A percentile compares a stretch with the other conserved stretches of the same genome.
Evolutionary conservation across 2,329 filamentous ascomycete species (phyloP).

Genomic region (Bipolaris zeicola): DNA sequence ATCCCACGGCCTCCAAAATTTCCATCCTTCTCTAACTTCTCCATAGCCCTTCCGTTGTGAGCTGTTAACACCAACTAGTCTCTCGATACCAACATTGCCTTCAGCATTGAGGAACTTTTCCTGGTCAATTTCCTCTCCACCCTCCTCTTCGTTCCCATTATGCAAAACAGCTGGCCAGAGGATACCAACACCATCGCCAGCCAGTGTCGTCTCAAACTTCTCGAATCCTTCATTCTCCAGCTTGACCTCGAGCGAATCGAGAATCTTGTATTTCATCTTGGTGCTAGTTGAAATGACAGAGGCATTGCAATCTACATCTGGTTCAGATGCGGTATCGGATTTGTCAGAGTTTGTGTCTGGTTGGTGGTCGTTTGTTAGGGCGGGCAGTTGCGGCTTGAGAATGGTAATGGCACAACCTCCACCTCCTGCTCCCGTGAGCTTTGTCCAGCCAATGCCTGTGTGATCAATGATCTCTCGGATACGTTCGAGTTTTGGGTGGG

Average conservation of each 20-base stretch:
- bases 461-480: slow-evolving; percentile 85
- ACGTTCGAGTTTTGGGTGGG: slow-evolving; percentile 89
- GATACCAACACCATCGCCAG: slow-evolving; percentile 91
- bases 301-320: slow-evolving; percentile 33
- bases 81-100: slow-evolving; percentile 83
- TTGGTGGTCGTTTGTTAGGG: slow-evolving; percentile 53
- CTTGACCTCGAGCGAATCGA: slow-evolving; percentile 67
- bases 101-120: slow-evolving; percentile 85
- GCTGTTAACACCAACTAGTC: slow-evolving; percentile 74
- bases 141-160: slow-evolving; percentile 79
- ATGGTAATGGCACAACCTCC: slow-evolving; percentile 95
- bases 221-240: slow-evolving; percentile 69
- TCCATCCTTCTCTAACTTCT: slow-evolving; percentile 49
- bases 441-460: slow-evolving; percentile 92
- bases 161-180: slow-evolving; percentile 90
- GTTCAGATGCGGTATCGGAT: slow-evolving; percentile 33
- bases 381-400: slow-evolving; percentile 66
- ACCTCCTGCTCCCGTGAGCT: slow-evolving; percentile 92
- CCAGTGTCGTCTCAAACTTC: slow-evolving; percentile 86
- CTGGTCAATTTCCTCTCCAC: slow-evolving; percentile 90
- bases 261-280: slow-evolving; percentile 46
- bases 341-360: slow-evolving; percentile 30
- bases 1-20: slow-evolving; percentile 50
- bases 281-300: slow-evolving; percentile 41
- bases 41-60: slow-evolving; percentile 31